Base-by-base conservation (phyloP, 2,329 filamentous ascomycete species). In the Drechslera avenae region DNA sequence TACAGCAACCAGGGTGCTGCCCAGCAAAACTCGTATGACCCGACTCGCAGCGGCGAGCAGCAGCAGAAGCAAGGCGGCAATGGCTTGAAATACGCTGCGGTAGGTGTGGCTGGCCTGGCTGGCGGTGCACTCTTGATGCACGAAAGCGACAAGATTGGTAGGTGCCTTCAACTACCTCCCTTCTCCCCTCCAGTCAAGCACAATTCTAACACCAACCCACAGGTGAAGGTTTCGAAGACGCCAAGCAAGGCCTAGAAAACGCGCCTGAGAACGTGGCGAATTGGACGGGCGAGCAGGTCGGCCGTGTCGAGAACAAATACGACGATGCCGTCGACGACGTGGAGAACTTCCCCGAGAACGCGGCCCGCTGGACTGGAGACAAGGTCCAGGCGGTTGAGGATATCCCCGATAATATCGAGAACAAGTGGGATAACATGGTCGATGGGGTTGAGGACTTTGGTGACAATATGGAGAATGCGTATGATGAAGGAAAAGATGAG, bases 1-100 rank as follows among this genome's bases (percentile, higher is more conserved):
- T 58, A 60, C 34, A 52, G 39, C 39, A 58, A 60, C 30, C 57
- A 56, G 26, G 55, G 57, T 12, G 56, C 51, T 8, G 57, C 51
- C 39, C 46, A 59, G 4, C 60, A 66, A 42, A 52, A 53, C 40
- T 46, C 57, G 2, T 63, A 63, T 19, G 48, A 61, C 13, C 56
- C 58, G 1, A 53, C 51, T 14, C 55, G 58, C 2, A 47, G 52
- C n/a, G 52, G 56, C 4, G 52, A 59, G n/a, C 50, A 58, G n/a
- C 36, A 60, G 37, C 56, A 63, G 52, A 44, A 49, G 26, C 9
- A 8, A 5, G 56, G 63, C 7, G 59, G 62, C 12, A 66, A 66
- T 33, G 60, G 58, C 9, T 66, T 60, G 63, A 66, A 66, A 46
- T 66, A 66, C 28, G 63, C 63, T 1, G 62, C 62, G 48, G 63